These are phyloP conservation scores for Abelmoschus esculentus DNA, from an alignment of 345 rosid species.

Conservation along the genomic window DNA sequence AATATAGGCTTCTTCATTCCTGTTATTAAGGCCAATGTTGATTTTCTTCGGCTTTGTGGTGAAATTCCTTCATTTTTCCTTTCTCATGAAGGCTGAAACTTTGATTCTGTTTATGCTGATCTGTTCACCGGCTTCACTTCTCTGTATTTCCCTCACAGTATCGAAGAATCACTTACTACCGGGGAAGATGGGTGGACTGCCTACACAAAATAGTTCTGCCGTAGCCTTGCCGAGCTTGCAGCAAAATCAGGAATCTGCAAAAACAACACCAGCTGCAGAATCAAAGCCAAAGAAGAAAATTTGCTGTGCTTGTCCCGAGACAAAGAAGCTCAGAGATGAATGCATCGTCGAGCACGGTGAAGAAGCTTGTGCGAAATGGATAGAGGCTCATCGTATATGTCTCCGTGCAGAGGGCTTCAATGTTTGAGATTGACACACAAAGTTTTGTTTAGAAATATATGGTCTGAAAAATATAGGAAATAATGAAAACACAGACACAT, in stretches of 20 bases:
- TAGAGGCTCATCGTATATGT: conserved; percentile 49
- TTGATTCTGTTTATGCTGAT: background rate
- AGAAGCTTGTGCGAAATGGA: conserved; percentile 54
- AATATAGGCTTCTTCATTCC: background rate
- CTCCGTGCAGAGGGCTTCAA: conserved; percentile 91
- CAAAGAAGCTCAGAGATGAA: conserved; percentile 86
- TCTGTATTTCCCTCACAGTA: background rate
- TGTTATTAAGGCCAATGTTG: background rate
- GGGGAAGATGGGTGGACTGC: conserved; percentile 47
- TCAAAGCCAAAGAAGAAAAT: conserved; percentile 86
- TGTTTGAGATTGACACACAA: conserved; percentile 33
- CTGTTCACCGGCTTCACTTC: background rate
- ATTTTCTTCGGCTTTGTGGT: background rate
- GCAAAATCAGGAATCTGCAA: conserved; percentile 29
- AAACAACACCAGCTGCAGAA: conserved; percentile 22
- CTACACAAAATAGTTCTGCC: conserved; percentile 37
- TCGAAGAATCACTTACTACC: background rate
- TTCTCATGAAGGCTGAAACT: background rate
- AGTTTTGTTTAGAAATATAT: conserved; percentile 12
- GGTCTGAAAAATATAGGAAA: conserved; percentile 10
- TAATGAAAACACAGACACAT: conserved; percentile 13
- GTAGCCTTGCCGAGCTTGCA: conserved; percentile 31
- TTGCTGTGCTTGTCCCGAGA: no score
- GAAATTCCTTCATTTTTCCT: background rate
- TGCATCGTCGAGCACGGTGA: conserved; percentile 83